Conservation (phyloP, 371 early-diverging fungal genomes). For the Funneliformis caledonium region DNA sequence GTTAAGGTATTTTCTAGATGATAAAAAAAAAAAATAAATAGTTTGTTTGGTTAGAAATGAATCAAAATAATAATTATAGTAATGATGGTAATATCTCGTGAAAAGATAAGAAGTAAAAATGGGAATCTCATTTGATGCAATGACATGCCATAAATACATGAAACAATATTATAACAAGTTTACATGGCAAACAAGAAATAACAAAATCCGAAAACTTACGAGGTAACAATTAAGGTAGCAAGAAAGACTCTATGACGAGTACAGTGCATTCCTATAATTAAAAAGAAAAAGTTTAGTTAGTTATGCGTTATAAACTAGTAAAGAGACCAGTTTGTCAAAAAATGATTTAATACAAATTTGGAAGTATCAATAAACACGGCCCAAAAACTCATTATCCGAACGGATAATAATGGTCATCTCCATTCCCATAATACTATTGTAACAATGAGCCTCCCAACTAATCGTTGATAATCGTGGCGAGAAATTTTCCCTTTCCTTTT, state of each 20-base stretch:
- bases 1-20: slow-evolving; percentile 68
- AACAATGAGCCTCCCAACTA: no score
- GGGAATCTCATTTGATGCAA: neutral
- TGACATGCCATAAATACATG: neutral
- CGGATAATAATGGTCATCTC: neutral
- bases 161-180: neutral
- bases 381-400: neutral
- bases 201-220: slow-evolving; percentile 17
- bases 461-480: no score
- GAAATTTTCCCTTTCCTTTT: no score
- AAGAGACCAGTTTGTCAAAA: neutral
- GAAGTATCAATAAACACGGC: neutral
- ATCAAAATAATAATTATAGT: neutral
- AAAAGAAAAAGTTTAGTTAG: slow-evolving; percentile 12
- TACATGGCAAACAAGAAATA: neutral
- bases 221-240: slow-evolving; percentile 74
- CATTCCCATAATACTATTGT: no score
- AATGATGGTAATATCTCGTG: neutral
- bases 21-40: slow-evolving; percentile 4
- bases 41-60: neutral
- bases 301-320: neutral
- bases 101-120: neutral
- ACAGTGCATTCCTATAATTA: slow-evolving; percentile 68
- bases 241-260: slow-evolving; percentile 80
- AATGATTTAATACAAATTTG: neutral